Evolutionary conservation across 140 eudicot species (phyloP), one percentile per base, ranked within the genome.

Genomic region (Flaveria floridana): DNA sequence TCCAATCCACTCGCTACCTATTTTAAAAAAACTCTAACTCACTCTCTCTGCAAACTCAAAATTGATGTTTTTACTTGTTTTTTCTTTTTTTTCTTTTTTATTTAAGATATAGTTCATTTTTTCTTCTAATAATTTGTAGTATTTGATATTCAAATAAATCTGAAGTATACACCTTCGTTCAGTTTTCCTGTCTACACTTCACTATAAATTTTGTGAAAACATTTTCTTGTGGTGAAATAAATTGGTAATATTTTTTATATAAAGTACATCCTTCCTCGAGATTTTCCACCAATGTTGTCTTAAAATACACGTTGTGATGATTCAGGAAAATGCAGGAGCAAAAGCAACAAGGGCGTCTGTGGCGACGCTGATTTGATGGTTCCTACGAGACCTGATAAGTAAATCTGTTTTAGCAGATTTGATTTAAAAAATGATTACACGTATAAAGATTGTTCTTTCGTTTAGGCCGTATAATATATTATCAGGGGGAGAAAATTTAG

Each of bases 291-390:
- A 67, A 42, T 67, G 71, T 18, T 18, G 11, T 67, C 56, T 67
- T 15, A 65, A 65, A 18, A 42, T 47, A 23, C 47, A 41, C 50
- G 48, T 55, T 51, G 53, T 53, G 78, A 48, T 80, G 82, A 65
- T 84, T 85, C 87, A 92, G 96, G 89, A 78, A 84, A 70, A 78
- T 87, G 88, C 86, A 78, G 72, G 95, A 80, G 76, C 90, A 89
- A 70, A 85, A 79, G 76, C 85, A 89, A 72, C 87, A 79, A 3
- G 90, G 96, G 18, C 87, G 85, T 77, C 52, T 89, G 42, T 89
- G 96, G 95, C 83, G 89, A 68, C 95, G 85, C 58, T 91, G 84
- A 81, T 70, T 57, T 19, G 23, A 21, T 18, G 56, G 66, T 65
- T 75, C 37, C 73, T 52, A 28, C 26, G 66, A 59, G 52, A 58